A percentile compares a stretch with the other conserved stretches of the same genome.
These are phyloP conservation scores for Purpureocillium lavendulum DNA, from an alignment of 2,329 filamentous ascomycete genomes.

Conservation along the genomic window DNA sequence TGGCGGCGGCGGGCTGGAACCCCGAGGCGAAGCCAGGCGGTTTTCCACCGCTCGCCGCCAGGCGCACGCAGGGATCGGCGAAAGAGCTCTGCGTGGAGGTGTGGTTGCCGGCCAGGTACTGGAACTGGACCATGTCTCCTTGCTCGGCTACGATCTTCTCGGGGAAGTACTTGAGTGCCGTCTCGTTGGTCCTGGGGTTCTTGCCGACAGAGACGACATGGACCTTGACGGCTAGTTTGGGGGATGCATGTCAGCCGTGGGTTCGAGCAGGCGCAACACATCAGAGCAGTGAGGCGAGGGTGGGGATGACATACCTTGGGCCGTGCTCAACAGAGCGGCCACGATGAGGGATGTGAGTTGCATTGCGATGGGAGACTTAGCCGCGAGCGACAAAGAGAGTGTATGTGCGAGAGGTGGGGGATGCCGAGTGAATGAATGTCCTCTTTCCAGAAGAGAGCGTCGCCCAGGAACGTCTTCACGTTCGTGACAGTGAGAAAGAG, in stretches of 20 bases:
- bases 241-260: no score
- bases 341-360: constrained; percentile 39
- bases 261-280: no score
- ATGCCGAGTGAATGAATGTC: neutral
- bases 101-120: constrained; percentile 63
- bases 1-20: constrained; percentile 54
- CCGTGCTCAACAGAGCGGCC: constrained; percentile 37
- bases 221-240: constrained; percentile 28
- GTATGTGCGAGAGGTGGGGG: no score
- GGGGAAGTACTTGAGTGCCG: constrained; percentile 53
- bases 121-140: constrained; percentile 60
- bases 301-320: constrained; percentile 28
- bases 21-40: constrained; percentile 58
- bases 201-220: constrained; percentile 59
- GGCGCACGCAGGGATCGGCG: constrained; percentile 59
- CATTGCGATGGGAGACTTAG: constrained; percentile 27
- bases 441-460: constrained; percentile 3
- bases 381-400: no score
- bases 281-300: neutral
- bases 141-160: constrained; percentile 53
- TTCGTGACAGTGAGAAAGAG: no score
- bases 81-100: constrained; percentile 73
- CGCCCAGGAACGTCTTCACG: no score
- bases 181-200: constrained; percentile 38
- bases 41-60: constrained; percentile 41